Evolutionary conservation across 352 stramenopile species (phyloP).

Genomic region (Phytophthora pseudosyringae): DNA sequence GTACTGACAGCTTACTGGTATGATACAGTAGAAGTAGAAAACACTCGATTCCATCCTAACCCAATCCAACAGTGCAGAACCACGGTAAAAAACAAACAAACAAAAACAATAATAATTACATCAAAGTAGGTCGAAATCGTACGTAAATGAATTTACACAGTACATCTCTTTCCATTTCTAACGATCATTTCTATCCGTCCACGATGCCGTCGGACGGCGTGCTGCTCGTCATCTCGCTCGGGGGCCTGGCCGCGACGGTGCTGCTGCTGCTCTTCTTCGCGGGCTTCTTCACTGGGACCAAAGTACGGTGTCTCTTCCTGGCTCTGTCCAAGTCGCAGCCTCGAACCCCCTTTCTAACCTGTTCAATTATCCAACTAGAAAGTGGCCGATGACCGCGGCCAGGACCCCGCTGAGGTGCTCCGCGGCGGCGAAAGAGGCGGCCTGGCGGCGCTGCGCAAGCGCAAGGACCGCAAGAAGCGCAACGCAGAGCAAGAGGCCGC

Average conservation of each 20-base stretch:
- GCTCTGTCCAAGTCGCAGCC: not conserved
- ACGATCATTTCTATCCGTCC: too few species aligned
- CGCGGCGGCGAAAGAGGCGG: slow-evolving; percentile 51
- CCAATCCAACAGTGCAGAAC: not conserved
- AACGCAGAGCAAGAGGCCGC: slow-evolving; percentile 25
- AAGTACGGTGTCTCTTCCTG: slow-evolving; percentile 30
- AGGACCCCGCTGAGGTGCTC: slow-evolving; percentile 39
- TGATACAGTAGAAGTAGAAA: too few species aligned
- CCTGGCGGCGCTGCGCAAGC: slow-evolving; percentile 65
- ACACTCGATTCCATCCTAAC: not conserved
- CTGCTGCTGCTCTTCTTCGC: slow-evolving; percentile 66
- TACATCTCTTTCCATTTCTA: too few species aligned
- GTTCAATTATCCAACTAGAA: slow-evolving; percentile 23
- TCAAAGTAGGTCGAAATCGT: too few species aligned
- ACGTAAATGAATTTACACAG: too few species aligned
- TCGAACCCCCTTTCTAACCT: slow-evolving; percentile 5
- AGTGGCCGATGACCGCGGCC: slow-evolving; percentile 35
- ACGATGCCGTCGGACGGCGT: slow-evolving; percentile 62
- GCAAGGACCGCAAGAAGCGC: slow-evolving; percentile 67
- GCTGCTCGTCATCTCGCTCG: slow-evolving; percentile 60
- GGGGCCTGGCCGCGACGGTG: slow-evolving; percentile 57
- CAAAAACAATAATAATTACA: too few species aligned
- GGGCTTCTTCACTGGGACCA: slow-evolving; percentile 58
- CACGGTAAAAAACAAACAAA: too few species aligned
- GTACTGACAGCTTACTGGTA: too few species aligned